Conservation (phyloP, 306 rosid genomes). For the Gastrolobium bilobum region DNA sequence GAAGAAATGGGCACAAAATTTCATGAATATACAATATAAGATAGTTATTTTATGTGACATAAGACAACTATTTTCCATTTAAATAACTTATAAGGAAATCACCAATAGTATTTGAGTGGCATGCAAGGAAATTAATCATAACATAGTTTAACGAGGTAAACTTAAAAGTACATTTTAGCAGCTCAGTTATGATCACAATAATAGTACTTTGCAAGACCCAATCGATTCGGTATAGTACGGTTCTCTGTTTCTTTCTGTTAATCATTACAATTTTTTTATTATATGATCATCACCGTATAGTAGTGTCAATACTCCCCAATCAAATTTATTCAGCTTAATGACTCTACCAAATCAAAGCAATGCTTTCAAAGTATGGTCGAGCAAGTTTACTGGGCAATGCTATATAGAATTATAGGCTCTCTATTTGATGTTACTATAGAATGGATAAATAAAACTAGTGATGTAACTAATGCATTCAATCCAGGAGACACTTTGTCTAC, state of each 20-base stretch:
- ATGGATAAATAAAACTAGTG: constrained; percentile 47
- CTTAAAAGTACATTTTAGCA: constrained; percentile 35
- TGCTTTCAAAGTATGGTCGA: constrained; percentile 33
- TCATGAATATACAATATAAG: too few species aligned
- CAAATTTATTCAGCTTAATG: constrained; percentile 32
- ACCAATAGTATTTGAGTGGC: constrained; percentile 49
- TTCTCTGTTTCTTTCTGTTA: constrained; percentile 34
- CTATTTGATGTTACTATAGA: constrained; percentile 21
- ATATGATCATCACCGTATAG: constrained; percentile 41
- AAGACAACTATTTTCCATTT: too few species aligned
- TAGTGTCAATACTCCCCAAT: constrained; percentile 18
- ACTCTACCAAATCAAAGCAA: constrained; percentile 23
- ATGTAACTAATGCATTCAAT: constrained; percentile 63
- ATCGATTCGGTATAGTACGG: constrained; percentile 22
- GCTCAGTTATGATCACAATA: constrained; percentile 18
- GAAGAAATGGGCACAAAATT: too few species aligned
- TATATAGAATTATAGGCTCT: constrained; percentile 18
- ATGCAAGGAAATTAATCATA: constrained; percentile 36
- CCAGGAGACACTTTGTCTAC: constrained; percentile 79
- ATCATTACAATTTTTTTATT: constrained; percentile 37
- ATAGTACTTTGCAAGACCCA: constrained; percentile 24
- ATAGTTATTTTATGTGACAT: too few species aligned
- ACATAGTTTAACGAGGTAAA: constrained; percentile 40
- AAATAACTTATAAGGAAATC: constrained; percentile 35
- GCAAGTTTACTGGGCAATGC: constrained; percentile 22